Conservation (phyloP, 2,329 filamentous ascomycete species). For the Knufia petricola region DNA sequence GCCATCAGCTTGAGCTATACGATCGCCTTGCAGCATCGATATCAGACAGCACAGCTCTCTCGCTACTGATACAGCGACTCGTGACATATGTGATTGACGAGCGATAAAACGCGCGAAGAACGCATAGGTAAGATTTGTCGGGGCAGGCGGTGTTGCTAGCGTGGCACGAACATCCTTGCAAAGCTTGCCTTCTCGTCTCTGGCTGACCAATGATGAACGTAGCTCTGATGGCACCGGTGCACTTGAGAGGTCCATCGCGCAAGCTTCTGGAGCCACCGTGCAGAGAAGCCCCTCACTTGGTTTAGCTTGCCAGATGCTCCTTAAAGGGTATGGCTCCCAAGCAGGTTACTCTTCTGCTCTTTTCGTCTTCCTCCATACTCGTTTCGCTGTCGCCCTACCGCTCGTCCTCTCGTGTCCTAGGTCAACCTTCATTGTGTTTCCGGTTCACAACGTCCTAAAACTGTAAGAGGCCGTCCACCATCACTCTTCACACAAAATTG, state of each 20-base stretch:
- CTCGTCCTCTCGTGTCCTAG: conserved; percentile 5
- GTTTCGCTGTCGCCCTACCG: conserved; percentile 1
- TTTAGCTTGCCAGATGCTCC: conserved; percentile 3
- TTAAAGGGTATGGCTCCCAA: conserved; percentile 8
- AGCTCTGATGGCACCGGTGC: neutral
- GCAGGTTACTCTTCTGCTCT: conserved; percentile 7
- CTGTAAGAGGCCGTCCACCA: neutral
- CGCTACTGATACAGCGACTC: no score
- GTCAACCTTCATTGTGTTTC: neutral
- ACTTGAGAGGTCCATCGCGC: conserved; percentile 1
- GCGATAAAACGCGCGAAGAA: neutral
- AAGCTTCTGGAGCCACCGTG: neutral
- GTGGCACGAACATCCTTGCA: neutral
- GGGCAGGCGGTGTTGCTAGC: conserved; percentile 5
- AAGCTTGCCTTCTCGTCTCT: neutral
- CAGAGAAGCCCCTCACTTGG: conserved; percentile 4
- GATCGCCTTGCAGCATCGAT: neutral
- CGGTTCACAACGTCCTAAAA: neutral
- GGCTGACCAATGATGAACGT: neutral
- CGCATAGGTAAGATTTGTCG: conserved; percentile 2
- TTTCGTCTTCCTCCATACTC: conserved; percentile 9
- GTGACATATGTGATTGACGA: neutral
- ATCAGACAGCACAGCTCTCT: no score
- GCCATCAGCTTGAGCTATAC: neutral
- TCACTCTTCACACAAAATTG: neutral